These are phyloP conservation scores for Pseudozyma sp. DNA, from an alignment of 1,284 basidiomycete genomes.

Conservation along the genomic window DNA sequence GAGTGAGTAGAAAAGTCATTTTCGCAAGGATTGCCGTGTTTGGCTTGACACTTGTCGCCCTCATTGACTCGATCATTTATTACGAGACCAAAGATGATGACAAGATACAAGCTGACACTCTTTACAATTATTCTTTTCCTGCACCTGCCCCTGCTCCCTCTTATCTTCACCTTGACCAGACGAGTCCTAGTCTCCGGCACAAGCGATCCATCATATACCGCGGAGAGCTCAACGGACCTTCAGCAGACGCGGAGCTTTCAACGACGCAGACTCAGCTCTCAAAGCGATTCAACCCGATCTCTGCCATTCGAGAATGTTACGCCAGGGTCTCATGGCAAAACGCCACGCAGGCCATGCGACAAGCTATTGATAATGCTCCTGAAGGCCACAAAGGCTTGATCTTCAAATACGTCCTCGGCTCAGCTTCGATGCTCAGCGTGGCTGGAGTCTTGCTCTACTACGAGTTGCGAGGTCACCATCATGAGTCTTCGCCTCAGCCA, in stretches of 20 bases:
- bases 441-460: constrained; percentile 1
- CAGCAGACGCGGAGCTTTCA: too few species aligned
- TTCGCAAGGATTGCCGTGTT: background rate
- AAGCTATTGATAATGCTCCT: background rate
- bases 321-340: background rate
- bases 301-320: background rate
- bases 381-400: background rate
- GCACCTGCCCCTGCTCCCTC: background rate
- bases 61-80: background rate
- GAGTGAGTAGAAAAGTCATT: background rate
- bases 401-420: constrained; percentile 6
- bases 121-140: background rate
- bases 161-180: background rate
- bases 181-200: background rate
- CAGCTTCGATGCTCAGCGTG: constrained; percentile 2
- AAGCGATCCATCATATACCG: background rate
- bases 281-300: constrained; percentile 14
- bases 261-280: background rate
- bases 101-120: background rate
- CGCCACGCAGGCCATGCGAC: background rate
- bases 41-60: background rate
- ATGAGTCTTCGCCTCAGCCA: background rate
- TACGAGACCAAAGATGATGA: background rate
- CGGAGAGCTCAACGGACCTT: background rate
- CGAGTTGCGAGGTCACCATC: background rate